Evolutionary conservation across 306 rosid genomes (phyloP).

Genomic region (Fagus sylvatica): DNA sequence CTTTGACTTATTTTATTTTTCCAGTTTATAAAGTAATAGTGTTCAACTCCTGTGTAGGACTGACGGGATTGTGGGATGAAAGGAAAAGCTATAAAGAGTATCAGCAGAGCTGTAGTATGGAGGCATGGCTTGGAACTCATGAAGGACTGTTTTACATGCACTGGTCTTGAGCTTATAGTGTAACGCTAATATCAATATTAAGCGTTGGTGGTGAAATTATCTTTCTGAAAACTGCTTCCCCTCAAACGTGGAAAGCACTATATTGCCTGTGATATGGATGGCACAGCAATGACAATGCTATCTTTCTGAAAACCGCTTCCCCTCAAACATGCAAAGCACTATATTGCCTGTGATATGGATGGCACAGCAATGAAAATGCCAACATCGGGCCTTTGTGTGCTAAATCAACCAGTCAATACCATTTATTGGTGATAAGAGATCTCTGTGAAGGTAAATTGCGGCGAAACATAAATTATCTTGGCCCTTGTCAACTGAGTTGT

Average conservation of each 20-base stretch:
- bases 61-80: slow-evolving; percentile 30
- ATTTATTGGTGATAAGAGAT: not conserved
- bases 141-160: slow-evolving; percentile 71
- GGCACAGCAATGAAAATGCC: not conserved
- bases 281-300: not conserved
- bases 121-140: slow-evolving; percentile 86
- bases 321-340: not conserved
- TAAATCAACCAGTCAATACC: not conserved
- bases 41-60: slow-evolving; percentile 30
- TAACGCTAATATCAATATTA: not conserved
- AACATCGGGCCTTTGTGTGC: not conserved
- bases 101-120: slow-evolving; percentile 28
- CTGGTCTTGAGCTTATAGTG: slow-evolving; percentile 30
- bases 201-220: not conserved
- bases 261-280: not conserved
- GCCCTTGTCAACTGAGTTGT: not conserved
- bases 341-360: not conserved
- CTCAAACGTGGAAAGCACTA: not conserved
- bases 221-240: not conserved
- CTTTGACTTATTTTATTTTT: slow-evolving; percentile 6
- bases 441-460: not conserved
- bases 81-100: not conserved
- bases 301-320: not conserved
- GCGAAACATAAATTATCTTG: not conserved
- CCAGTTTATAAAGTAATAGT: slow-evolving; percentile 14